Evolutionary conservation across 2,329 filamentous ascomycete genomes (phyloP), one percentile per base, ranked within the genome.

Genomic region (Exophiala viscosa): DNA sequence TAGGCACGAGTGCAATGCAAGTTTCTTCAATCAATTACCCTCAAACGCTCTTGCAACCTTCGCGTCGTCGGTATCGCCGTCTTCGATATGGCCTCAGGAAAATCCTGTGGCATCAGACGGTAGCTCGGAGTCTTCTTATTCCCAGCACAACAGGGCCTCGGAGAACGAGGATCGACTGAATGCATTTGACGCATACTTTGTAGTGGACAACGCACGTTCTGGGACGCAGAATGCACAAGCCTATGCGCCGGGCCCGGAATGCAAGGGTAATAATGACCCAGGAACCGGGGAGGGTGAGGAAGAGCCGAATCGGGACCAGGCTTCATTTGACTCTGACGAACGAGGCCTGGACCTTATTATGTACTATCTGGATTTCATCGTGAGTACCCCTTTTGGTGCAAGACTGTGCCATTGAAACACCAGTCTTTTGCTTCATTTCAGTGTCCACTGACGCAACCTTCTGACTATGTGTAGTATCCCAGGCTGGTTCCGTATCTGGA

Each of bases 281-380:
- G 34, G 34, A 36, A 36, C 34, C 34, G 34, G 11, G 5, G 34
- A 36, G 34, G 5, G 34, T 36, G 34, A 36, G 34, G 6, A 36
- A 5, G 11, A 13, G 11, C 2, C 6, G 11, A 10, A 13, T 13
- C 34, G 34, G 10, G 34, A 36, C 10, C 34, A 10, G 34, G 34
- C 11, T 36, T 36, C 34, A 5, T 36, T 36, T 36, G 34, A 36
- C 11, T 36, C 14, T 32, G 41, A 44, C 41, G 41, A 32, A 33
- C 6, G 32, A 44, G 41, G 32, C 20, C 5, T 47, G 18, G 31
- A 47, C 15, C 34, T 39, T 11, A 17, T 47, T 15, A 38, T 47
- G 33, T 47, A 47, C 34, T 47, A 47, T 34, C 20, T 47, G 9
- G 45, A 47, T n/a, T 33, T 39, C n/a, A 47, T 47, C 14, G n/a